Evolutionary conservation across 352 stramenopile genomes (phyloP), one percentile per base, ranked within the genome.

Genomic region (Pythium oligandrum): DNA sequence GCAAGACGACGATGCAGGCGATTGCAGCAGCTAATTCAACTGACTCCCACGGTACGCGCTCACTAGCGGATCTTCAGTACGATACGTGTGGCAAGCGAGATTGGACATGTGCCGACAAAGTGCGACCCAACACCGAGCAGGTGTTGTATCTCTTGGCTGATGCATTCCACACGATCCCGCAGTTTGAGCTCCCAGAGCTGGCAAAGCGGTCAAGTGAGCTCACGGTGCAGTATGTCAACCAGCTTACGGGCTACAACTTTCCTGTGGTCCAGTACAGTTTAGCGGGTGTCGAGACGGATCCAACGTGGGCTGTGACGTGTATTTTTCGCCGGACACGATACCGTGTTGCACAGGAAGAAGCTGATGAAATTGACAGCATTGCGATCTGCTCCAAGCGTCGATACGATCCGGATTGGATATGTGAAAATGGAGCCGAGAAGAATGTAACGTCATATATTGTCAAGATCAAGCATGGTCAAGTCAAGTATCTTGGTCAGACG

Each of bases 381-480:
- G 59, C 59, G 51, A 57, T 55, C 46, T 67, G 59, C 54, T 59
- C 59, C n/a, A 39, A 49, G 40, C 53, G 53, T 34, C n/a, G 11
- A 40, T 67, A 52, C 43, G 59, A 67, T 36, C 53, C 53, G 6
- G 35, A 67, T 6, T 67, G 59, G 59, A 44, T 63, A 4, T 67
- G 59, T 44, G 59, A 67, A 40, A 67, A 63, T 47, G 49, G 59
- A 26, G 59, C 63, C 39, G 53, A 35, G 7, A 49, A 46, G n/a
- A 49, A 58, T 42, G 49, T 55, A 1, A 45, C 7, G 35, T 52
- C 59, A 30, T 63, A 63, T 37, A 44, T 53, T 7, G 51, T 67
- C 40, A 48, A 55, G 31, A 42, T 67, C 30, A 67, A 53, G 30
- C 26, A 44, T 9, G 54, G 59, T 33, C n/a, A 35, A 10, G 53